Conservation (phyloP, 495 filamentous ascomycete genomes). For the Xylaria telfairii region DNA sequence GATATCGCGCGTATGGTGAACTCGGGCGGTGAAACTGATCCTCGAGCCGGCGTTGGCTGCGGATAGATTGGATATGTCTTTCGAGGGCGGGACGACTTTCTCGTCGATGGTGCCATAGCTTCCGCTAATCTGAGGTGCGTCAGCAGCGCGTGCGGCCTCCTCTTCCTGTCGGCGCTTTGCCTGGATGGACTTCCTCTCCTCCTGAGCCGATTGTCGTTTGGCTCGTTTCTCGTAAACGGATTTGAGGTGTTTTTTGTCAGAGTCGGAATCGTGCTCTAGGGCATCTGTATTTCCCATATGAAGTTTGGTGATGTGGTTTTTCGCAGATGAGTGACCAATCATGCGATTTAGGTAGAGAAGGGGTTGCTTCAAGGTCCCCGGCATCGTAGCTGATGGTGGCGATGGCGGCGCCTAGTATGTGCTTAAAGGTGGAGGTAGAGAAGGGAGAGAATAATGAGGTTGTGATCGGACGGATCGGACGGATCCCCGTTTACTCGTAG, state of each 20-base stretch:
- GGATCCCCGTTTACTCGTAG: neutral
- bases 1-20: constrained; percentile 84
- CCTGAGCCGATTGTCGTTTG: constrained; percentile 58
- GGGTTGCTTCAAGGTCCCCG: constrained; percentile 49
- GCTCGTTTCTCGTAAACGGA: constrained; percentile 54
- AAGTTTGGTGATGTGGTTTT: constrained; percentile 53
- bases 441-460: neutral
- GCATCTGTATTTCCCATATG: constrained; percentile 56
- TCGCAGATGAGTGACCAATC: constrained; percentile 49
- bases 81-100: constrained; percentile 37
- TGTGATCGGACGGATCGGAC: neutral
- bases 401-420: neutral
- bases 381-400: constrained; percentile 34
- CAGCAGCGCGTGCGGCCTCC: constrained; percentile 47
- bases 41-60: constrained; percentile 61
- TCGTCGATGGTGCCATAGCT: constrained; percentile 63
- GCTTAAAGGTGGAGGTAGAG: neutral
- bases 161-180: constrained; percentile 54
- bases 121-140: constrained; percentile 61
- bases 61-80: constrained; percentile 29
- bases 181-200: constrained; percentile 58
- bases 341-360: constrained; percentile 52
- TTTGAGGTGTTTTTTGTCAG: constrained; percentile 57
- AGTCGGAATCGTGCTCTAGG: constrained; percentile 46
- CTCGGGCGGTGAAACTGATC: constrained; percentile 79